phyloP scores from a whole-genome alignment of 306 rosid genomes.

The Mucuna pruriens region DNA sequence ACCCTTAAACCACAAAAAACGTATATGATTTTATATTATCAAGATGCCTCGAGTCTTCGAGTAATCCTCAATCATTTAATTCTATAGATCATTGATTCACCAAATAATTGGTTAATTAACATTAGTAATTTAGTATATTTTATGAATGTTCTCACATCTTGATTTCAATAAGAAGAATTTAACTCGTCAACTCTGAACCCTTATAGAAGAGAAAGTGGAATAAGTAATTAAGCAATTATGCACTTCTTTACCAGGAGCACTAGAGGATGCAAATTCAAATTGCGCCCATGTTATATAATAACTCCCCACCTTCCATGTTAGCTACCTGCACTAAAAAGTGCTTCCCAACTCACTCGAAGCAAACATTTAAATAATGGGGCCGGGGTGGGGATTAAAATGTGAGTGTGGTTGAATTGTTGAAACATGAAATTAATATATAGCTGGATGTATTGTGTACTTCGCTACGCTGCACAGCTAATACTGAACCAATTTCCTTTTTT shows the following conservation, averaged over 20 bases:
- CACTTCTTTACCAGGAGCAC: conserved; percentile 26
- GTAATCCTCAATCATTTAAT: conserved; percentile 18
- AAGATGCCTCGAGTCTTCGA: background rate
- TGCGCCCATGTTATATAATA: conserved; percentile 42
- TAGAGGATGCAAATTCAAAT: conserved; percentile 27
- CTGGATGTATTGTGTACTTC: conserved; percentile 26
- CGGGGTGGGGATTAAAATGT: background rate
- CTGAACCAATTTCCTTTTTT: background rate
- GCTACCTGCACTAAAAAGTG: conserved; percentile 35
- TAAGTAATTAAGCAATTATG: background rate
- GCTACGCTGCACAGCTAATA: conserved; percentile 31
- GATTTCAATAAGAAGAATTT: background rate
- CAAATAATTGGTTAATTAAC: conserved; percentile 32
- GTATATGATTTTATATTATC: background rate
- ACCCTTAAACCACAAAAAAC: background rate
- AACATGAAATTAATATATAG: conserved; percentile 11
- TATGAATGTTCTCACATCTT: conserved; percentile 4
- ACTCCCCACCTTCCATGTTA: conserved; percentile 45
- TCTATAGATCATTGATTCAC: background rate
- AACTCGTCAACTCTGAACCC: conserved; percentile 15
- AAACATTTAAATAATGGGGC: conserved; percentile 29
- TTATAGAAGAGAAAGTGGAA: background rate
- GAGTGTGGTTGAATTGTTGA: conserved; percentile 14
- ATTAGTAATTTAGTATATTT: background rate
- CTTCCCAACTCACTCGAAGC: conserved; percentile 40